Evolutionary conservation across 768 basidiomycete species (phyloP).

Genomic region (Psilocybe cyanescens): DNA sequence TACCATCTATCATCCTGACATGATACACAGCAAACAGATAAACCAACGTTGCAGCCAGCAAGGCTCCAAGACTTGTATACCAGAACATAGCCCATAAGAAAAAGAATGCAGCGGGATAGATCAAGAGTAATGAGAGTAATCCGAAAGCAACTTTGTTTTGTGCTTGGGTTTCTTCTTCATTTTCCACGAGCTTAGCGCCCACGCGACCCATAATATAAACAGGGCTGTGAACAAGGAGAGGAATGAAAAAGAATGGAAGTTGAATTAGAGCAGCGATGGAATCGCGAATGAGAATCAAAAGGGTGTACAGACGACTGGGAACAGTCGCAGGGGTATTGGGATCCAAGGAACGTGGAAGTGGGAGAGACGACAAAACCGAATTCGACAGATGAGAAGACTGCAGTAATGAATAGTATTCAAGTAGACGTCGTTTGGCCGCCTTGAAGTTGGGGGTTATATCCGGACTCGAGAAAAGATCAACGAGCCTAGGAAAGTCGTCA

Average conservation of each 20-base stretch:
- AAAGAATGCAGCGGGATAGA: constrained; percentile 87
- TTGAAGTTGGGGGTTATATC: constrained; percentile 63
- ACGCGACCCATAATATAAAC: constrained; percentile 81
- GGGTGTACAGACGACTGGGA: constrained; percentile 82
- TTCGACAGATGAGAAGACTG: constrained; percentile 84
- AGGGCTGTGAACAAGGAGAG: constrained; percentile 82
- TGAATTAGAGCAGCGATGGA: constrained; percentile 69
- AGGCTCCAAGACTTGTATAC: constrained; percentile 74
- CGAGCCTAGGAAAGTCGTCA: constrained; percentile 55
- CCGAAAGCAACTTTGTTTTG: constrained; percentile 97
- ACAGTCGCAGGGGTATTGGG: constrained; percentile 74
- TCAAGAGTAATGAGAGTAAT: constrained; percentile 68
- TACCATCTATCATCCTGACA: constrained; percentile 82
- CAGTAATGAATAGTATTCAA: constrained; percentile 88
- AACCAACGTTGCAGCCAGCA: constrained; percentile 69
- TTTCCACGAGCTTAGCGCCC: constrained; percentile 74
- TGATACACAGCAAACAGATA: constrained; percentile 88
- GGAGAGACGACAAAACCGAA: constrained; percentile 80
- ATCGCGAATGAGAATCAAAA: constrained; percentile 79
- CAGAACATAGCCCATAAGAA: constrained; percentile 84
- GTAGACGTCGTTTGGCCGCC: constrained; percentile 67
- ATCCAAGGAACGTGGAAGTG: constrained; percentile 83
- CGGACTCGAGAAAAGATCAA: constrained; percentile 83
- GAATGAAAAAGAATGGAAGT: constrained; percentile 89
- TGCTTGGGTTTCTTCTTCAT: constrained; percentile 94